Percentiles rank a stretch among this genome's conserved stretches.
Evolutionary conservation across 2,329 filamentous ascomycete species (phyloP).

Genomic region (Neoarthrinium moseri): DNA sequence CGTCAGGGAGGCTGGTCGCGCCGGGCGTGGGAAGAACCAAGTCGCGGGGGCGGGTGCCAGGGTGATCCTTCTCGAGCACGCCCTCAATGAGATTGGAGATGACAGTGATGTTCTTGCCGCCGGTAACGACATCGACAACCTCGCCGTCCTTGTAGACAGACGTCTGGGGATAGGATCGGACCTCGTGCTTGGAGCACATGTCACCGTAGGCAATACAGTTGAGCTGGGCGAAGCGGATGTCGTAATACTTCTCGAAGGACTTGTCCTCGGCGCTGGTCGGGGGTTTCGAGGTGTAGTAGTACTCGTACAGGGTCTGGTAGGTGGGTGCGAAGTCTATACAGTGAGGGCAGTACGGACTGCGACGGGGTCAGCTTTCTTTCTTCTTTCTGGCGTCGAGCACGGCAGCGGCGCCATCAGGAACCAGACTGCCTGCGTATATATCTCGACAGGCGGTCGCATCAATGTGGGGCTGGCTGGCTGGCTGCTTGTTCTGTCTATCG

Average conservation of each 20-base stretch:
- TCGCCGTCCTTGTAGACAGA: conserved; percentile 78
- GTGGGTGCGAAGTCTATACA: conserved; percentile 78
- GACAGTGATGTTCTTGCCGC: conserved; percentile 63
- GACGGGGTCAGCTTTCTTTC: conserved; percentile 27
- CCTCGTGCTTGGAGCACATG: conserved; percentile 66
- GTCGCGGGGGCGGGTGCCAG: conserved; percentile 71
- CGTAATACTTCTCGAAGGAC: conserved; percentile 76
- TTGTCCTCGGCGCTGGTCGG: conserved; percentile 46
- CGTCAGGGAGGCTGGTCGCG: conserved; percentile 45
- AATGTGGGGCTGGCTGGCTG: background rate
- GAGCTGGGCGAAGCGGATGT: conserved; percentile 82
- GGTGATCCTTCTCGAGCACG: conserved; percentile 72
- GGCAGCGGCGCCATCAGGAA: too few species aligned
- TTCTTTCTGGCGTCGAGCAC: too few species aligned
- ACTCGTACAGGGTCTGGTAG: conserved; percentile 93
- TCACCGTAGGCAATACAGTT: conserved; percentile 86
- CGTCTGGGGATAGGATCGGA: conserved; percentile 74
- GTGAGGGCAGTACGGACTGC: conserved; percentile 64
- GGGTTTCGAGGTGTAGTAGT: conserved; percentile 84
- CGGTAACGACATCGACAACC: conserved; percentile 60
- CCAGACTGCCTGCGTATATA: too few species aligned
- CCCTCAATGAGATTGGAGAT: conserved; percentile 74
- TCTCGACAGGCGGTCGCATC: conserved; percentile 7
- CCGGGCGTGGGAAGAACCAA: conserved; percentile 71
- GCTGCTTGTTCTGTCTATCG: too few species aligned